A percentile compares a stretch with the other conserved stretches of the same genome.
phyloP scores from a whole-genome alignment of 1,139 yeast species.

The Geotrichum reessii region DNA sequence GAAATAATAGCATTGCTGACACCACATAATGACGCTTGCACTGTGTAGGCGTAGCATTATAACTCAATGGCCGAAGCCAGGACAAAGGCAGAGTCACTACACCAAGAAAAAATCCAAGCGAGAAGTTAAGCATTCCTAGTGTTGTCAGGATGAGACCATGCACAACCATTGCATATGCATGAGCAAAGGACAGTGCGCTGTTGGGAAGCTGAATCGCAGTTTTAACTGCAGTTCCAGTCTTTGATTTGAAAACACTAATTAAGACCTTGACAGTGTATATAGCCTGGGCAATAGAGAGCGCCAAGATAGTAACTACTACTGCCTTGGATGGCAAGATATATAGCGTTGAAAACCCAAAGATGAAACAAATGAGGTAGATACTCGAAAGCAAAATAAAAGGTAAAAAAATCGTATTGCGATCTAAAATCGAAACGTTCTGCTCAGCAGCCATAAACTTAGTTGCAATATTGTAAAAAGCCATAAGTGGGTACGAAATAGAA shows the following conservation, averaged over 20 bases:
- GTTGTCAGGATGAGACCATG: conserved; percentile 69
- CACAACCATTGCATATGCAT: conserved; percentile 48
- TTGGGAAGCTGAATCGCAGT: conserved; percentile 17
- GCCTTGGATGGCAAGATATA: conserved; percentile 19
- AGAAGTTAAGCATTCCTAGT: conserved; percentile 73
- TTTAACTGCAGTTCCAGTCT: background rate
- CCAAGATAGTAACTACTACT: conserved; percentile 16
- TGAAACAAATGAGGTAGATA: conserved; percentile 22
- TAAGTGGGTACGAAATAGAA: conserved; percentile 64
- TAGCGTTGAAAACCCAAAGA: conserved; percentile 24
- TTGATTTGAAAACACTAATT: background rate
- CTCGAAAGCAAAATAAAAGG: conserved; percentile 26
- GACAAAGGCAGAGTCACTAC: conserved; percentile 65
- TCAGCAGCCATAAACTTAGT: conserved; percentile 20
- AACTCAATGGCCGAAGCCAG: conserved; percentile 45
- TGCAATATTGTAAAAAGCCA: conserved; percentile 50
- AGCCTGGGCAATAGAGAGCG: conserved; percentile 14
- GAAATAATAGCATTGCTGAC: conserved; percentile 3
- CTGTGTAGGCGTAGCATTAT: background rate
- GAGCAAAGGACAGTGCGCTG: conserved; percentile 23
- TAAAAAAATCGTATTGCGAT: conserved; percentile 12
- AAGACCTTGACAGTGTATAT: background rate
- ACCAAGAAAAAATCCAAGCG: conserved; percentile 70
- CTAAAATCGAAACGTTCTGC: conserved; percentile 3
- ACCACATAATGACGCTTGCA: conserved; percentile 13